Conservation (phyloP, 163 green algal species). For the Scenedesmus sp. region DNA sequence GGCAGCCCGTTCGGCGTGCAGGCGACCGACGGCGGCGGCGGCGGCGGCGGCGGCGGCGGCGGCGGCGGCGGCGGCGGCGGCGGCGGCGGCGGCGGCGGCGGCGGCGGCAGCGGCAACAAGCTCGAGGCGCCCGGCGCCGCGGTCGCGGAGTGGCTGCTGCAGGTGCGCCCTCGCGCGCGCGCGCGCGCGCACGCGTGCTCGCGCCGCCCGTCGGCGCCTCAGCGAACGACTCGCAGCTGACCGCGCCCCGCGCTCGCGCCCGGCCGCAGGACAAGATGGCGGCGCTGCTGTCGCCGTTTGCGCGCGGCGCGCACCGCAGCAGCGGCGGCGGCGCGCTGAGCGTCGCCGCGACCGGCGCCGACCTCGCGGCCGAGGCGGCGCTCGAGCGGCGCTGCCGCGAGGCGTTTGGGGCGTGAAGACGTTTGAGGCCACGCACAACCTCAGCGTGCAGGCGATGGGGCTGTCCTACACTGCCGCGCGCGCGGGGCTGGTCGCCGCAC, state of each 20-base stretch:
- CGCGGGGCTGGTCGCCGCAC: conserved; percentile 28
- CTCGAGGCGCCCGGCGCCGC: conserved; percentile 10
- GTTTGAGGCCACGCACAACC: conserved; percentile 66
- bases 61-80: not conserved
- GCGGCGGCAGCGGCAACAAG: conserved; percentile 4
- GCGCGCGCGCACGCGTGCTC: too few relatives aligned
- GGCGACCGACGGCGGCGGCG: not conserved
- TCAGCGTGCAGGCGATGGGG: conserved; percentile 63
- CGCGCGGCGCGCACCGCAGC: conserved; percentile 5
- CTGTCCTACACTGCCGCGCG: conserved; percentile 51
- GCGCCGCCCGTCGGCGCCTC: too few relatives aligned
- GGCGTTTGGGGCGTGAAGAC: conserved; percentile 56
- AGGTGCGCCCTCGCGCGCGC: not conserved
- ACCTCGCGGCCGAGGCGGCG: not conserved
- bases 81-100: not conserved
- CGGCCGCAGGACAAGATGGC: not conserved
- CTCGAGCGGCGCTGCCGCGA: conserved; percentile 50
- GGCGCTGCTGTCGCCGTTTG: conserved; percentile 2
- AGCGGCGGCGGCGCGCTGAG: not conserved
- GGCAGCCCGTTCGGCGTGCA: conserved; percentile 18
- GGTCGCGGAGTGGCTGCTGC: conserved; percentile 24
- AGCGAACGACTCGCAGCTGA: too few relatives aligned
- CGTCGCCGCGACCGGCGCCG: too few relatives aligned
- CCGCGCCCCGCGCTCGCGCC: too few relatives aligned
- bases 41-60: not conserved